A percentile compares a stretch with the other conserved stretches of the same genome.
Evolutionary conservation across 768 basidiomycete species (phyloP).

Genomic region (Kwoniella sp.): DNA sequence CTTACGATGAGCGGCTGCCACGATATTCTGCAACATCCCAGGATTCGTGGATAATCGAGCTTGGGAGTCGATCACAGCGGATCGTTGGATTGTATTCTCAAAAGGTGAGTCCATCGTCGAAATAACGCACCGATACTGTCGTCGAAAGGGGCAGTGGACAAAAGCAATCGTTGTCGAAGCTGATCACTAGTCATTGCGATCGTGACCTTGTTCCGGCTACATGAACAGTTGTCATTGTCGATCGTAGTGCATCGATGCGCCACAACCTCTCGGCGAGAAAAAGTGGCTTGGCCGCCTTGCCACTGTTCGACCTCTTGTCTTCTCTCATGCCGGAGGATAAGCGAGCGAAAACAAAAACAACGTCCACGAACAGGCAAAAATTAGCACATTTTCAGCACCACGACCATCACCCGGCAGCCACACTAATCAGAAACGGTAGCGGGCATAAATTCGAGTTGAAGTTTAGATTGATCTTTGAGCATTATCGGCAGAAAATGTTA

Average conservation of each 20-base stretch:
- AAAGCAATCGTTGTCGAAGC: too few species aligned
- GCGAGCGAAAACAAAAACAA: slow-evolving; percentile 25
- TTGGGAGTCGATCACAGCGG: not conserved
- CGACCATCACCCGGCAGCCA: not conserved
- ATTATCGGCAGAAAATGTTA: not conserved
- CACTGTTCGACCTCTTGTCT: not conserved
- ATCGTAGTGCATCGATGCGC: slow-evolving; percentile 22
- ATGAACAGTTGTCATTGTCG: slow-evolving; percentile 28
- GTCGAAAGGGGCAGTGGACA: too few species aligned
- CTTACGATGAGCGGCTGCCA: too few species aligned
- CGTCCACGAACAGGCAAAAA: not conserved
- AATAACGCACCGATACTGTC: too few species aligned
- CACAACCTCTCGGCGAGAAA: slow-evolving; percentile 10
- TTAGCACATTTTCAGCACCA: not conserved
- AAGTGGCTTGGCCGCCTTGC: not conserved
- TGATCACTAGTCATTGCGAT: slow-evolving; percentile 3
- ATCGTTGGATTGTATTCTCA: not conserved
- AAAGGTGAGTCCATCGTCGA: not conserved
- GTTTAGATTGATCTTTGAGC: not conserved
- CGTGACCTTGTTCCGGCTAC: slow-evolving; percentile 18
- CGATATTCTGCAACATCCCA: too few species aligned
- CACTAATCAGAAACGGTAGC: too few species aligned
- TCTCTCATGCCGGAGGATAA: too few species aligned
- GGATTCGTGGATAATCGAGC: not conserved
- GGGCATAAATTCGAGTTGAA: too few species aligned